phyloP scores from a whole-genome alignment of 106 monocot species.

The Dactylorhiza incarnata region DNA sequence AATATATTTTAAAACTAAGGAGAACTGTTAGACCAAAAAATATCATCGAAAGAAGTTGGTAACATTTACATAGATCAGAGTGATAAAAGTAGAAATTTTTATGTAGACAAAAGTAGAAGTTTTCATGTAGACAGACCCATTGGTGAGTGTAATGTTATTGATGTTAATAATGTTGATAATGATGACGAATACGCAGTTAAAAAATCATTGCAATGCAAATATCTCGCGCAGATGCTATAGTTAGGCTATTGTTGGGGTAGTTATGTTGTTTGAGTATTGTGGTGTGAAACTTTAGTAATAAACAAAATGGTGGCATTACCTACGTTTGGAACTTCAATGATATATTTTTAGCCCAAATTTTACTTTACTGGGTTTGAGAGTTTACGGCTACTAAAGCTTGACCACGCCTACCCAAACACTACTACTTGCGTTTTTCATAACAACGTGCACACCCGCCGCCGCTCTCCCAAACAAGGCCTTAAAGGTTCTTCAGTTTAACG shows the following conservation, averaged over 20 bases:
- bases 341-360: too few relatives aligned
- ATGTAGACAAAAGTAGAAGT: neutral
- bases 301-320: too few relatives aligned
- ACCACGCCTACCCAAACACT: too few relatives aligned
- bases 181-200: neutral
- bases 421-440: too few relatives aligned
- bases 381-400: too few relatives aligned
- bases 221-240: neutral
- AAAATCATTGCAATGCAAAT: conserved; percentile 1
- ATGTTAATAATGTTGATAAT: neutral
- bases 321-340: too few relatives aligned
- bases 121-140: neutral
- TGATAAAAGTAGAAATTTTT: neutral
- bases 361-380: too few relatives aligned
- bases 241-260: too few relatives aligned
- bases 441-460: too few relatives aligned
- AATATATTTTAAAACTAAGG: neutral
- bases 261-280: too few relatives aligned
- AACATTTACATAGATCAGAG: neutral
- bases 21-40: neutral
- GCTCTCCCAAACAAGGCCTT: neutral
- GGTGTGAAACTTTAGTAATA: too few relatives aligned
- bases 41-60: neutral
- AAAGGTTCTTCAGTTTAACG: neutral
- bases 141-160: neutral